These are phyloP conservation scores for Pichia sp. DNA, from an alignment of 1,139 yeast genomes.

Conservation along the genomic window DNA sequence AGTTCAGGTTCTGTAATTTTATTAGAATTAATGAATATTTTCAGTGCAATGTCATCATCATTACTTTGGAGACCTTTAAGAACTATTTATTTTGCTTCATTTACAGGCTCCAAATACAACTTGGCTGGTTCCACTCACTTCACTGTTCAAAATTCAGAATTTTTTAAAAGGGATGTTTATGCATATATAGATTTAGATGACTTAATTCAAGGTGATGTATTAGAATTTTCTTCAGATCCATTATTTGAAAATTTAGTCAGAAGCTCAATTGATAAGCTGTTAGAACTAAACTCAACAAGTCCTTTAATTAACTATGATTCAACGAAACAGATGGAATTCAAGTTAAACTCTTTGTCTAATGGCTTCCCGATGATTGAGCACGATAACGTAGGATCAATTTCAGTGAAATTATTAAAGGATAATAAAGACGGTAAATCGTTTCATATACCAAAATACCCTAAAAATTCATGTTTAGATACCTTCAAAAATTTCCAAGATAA, in stretches of 20 bases:
- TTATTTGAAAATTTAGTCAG: constrained; percentile 43
- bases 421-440: neutral
- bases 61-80: constrained; percentile 82
- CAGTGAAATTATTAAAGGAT: constrained; percentile 41
- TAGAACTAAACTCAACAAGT: constrained; percentile 35
- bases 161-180: constrained; percentile 54
- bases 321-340: constrained; percentile 15
- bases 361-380: constrained; percentile 59
- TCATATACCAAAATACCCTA: constrained; percentile 38
- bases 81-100: constrained; percentile 74
- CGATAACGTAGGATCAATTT: constrained; percentile 65
- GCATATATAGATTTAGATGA: constrained; percentile 75
- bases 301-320: constrained; percentile 15
- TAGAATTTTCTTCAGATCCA: constrained; percentile 64
- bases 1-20: constrained; percentile 72
- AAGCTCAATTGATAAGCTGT: constrained; percentile 37
- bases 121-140: constrained; percentile 81
- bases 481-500: constrained; percentile 46
- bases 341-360: constrained; percentile 44
- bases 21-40: constrained; percentile 62
- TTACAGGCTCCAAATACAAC: constrained; percentile 80
- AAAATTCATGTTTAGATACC: constrained; percentile 57
- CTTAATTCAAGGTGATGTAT: constrained; percentile 55
- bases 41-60: constrained; percentile 59
- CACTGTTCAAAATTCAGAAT: constrained; percentile 52